These are phyloP conservation scores for Suillus subalutaceus DNA, from an alignment of 768 basidiomycete genomes.

Conservation along the genomic window DNA sequence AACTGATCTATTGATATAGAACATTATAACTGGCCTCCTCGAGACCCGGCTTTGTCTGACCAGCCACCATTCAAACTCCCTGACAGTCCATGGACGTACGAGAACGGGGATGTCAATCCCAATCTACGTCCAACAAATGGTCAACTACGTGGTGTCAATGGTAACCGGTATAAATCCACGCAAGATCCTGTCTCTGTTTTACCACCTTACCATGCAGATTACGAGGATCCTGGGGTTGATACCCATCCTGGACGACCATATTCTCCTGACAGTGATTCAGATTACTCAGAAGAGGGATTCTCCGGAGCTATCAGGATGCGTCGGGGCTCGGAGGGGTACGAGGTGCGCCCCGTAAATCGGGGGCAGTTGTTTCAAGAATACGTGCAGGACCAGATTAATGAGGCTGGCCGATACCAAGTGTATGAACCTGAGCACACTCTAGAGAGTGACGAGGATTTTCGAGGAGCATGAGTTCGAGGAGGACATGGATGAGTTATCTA, in stretches of 20 bases:
- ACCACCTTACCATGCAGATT: conserved; percentile 82
- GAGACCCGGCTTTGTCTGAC: conserved; percentile 50
- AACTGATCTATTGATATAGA: conserved; percentile 21
- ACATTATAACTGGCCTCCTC: conserved; percentile 70
- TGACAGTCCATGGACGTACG: conserved; percentile 84
- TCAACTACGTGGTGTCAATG: conserved; percentile 33
- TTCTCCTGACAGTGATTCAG: conserved; percentile 25
- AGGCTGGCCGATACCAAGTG: conserved; percentile 63
- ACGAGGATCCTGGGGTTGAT: conserved; percentile 42
- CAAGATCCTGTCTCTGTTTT: conserved; percentile 48
- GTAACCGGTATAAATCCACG: conserved; percentile 18
- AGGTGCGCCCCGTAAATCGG: conserved; percentile 62
- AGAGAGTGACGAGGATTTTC: conserved; percentile 47
- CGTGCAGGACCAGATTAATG: conserved; percentile 53
- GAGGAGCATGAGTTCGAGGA: conserved; percentile 16
- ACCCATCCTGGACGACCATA: conserved; percentile 23
- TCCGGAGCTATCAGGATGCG: conserved; percentile 47
- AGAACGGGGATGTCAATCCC: conserved; percentile 78
- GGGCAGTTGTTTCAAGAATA: conserved; percentile 67
- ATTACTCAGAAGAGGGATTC: conserved; percentile 35
- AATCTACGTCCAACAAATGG: conserved; percentile 65
- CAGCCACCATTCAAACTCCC: conserved; percentile 52
- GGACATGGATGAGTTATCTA: background rate
- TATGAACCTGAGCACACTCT: conserved; percentile 64
- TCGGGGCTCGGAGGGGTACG: conserved; percentile 83